Evolutionary conservation across 441 rosid species (phyloP).

Genomic region (Breynia disticha): DNA sequence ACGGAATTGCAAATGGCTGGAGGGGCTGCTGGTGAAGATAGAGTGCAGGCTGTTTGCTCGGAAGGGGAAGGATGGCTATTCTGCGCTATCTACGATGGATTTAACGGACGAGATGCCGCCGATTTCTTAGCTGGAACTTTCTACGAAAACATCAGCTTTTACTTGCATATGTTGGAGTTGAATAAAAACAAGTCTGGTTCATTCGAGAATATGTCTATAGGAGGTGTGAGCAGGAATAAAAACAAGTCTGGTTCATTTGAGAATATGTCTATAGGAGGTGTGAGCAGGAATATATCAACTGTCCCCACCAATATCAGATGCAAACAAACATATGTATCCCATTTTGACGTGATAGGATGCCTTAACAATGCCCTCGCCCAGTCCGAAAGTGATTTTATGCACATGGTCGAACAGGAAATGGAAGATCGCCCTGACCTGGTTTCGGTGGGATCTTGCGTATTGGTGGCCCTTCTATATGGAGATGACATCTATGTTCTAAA

Average conservation of each 20-base stretch:
- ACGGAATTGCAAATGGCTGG: constrained; percentile 88
- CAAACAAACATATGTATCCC: constrained; percentile 1
- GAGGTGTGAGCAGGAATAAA: constrained; percentile 15
- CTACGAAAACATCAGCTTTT: constrained; percentile 57
- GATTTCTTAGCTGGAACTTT: constrained; percentile 92
- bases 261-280: too few species aligned
- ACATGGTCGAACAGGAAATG: constrained; percentile 85
- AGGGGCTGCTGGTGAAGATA: constrained; percentile 97
- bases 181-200: constrained; percentile 14
- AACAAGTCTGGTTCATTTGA: too few species aligned
- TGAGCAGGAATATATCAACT: too few species aligned
- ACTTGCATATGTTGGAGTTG: constrained; percentile 41
- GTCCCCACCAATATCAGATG: too few species aligned
- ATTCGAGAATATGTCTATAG: too few species aligned
- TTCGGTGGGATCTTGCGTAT: constrained; percentile 67
- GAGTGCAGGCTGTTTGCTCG: constrained; percentile 96
- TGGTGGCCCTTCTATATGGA: constrained; percentile 57
- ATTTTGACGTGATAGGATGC: constrained; percentile 47
- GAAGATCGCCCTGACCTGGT: constrained; percentile 74
- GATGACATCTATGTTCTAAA: constrained; percentile 47
- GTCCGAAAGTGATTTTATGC: constrained; percentile 47
- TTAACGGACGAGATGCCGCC: constrained; percentile 96
- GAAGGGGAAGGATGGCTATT: constrained; percentile 91
- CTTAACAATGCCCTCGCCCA: constrained; percentile 50
- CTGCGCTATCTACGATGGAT: constrained; percentile 85